phyloP scores from a whole-genome alignment of 2,329 filamentous ascomycete genomes.

The Raffaelea albimanens region DNA sequence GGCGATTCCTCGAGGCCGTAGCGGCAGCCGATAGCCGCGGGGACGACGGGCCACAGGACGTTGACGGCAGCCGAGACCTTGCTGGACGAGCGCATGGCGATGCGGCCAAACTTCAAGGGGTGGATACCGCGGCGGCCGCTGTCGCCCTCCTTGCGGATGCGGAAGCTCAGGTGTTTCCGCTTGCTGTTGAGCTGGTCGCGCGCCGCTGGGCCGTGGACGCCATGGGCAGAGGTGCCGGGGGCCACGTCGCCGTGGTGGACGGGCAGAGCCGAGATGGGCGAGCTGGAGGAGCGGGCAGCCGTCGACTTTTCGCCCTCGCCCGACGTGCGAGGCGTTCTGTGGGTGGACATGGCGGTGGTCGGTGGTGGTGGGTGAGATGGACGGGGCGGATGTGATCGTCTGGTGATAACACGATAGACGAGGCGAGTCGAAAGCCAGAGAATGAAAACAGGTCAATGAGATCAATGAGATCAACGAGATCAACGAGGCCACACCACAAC shows the following conservation, averaged over 20 bases:
- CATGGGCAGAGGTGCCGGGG: background rate
- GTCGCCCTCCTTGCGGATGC: constrained; percentile 39
- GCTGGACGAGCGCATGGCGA: constrained; percentile 56
- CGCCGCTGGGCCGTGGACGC: background rate
- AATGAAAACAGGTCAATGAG: no score
- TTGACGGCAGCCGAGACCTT: constrained; percentile 57
- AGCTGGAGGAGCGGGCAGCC: background rate
- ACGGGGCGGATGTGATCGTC: background rate
- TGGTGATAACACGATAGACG: background rate
- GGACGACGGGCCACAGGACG: constrained; percentile 66
- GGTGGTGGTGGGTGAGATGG: background rate
- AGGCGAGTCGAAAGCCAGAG: no score
- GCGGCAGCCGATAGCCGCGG: constrained; percentile 57
- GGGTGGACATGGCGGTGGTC: background rate
- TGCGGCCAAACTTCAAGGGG: constrained; percentile 51
- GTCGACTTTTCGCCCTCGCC: constrained; percentile 3
- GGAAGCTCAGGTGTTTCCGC: constrained; percentile 6
- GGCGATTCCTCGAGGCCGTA: constrained; percentile 24
- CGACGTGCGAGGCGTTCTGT: background rate
- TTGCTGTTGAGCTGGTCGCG: constrained; percentile 1
- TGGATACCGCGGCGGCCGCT: constrained; percentile 59
- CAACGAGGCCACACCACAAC: no score
- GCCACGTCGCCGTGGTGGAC: constrained; percentile 4
- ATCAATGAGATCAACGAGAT: no score
- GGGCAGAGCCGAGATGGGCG: constrained; percentile 1